These are phyloP conservation scores for Lactarius tabidus DNA, from an alignment of 768 basidiomycete genomes.

Conservation along the genomic window DNA sequence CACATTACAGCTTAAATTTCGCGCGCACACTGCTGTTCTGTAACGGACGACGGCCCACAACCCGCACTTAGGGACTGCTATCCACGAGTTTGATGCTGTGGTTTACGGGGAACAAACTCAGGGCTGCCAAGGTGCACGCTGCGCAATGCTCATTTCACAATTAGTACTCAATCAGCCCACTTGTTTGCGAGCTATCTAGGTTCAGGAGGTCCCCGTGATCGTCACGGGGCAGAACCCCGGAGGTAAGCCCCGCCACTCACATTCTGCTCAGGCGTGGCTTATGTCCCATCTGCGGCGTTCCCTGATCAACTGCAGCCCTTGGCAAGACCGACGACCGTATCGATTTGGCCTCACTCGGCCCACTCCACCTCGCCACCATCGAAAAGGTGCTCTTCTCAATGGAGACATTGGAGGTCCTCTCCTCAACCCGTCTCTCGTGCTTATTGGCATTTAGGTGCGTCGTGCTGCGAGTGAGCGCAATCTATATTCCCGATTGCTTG, in stretches of 20 bases:
- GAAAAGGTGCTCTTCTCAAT: constrained; percentile 87
- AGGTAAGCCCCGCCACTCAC: constrained; percentile 48
- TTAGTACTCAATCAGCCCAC: not conserved
- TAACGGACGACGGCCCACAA: not conserved
- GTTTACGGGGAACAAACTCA: constrained; percentile 74
- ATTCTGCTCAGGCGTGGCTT: constrained; percentile 66
- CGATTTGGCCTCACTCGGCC: constrained; percentile 39
- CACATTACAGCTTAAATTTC: constrained; percentile 74
- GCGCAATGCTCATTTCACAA: no score
- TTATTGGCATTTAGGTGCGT: constrained; percentile 87
- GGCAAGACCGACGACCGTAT: constrained; percentile 23
- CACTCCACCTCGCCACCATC: constrained; percentile 55
- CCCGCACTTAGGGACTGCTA: constrained; percentile 42
- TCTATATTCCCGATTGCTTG: not conserved
- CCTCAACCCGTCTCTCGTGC: constrained; percentile 58
- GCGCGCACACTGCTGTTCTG: constrained; percentile 39
- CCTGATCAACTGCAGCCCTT: constrained; percentile 44
- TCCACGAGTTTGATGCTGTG: constrained; percentile 69
- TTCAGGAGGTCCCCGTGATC: constrained; percentile 67
- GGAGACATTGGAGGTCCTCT: constrained; percentile 63
- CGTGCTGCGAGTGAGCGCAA: not conserved
- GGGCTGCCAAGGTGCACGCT: constrained; percentile 56
- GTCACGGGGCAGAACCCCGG: constrained; percentile 80
- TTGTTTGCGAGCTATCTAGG: constrained; percentile 37
- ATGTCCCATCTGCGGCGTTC: no score